Base-by-base conservation (phyloP, 2,329 filamentous ascomycete genomes). In the Zelopaecilomyces penicillatus region DNA sequence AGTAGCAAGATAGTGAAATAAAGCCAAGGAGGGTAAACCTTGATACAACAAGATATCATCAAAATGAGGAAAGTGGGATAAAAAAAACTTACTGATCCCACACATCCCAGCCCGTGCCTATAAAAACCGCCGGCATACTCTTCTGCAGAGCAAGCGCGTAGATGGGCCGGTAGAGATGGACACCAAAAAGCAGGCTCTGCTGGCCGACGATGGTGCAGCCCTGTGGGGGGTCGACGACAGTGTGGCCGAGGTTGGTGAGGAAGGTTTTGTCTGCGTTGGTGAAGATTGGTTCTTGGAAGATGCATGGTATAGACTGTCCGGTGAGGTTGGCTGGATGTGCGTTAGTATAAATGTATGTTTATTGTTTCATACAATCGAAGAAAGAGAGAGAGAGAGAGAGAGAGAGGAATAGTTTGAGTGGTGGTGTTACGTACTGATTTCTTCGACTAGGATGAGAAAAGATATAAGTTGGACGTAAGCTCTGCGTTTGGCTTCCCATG, bases 261-360 rank as follows among this genome's bases (percentile, higher is more conserved):
- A 81, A 83, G 0, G 62, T 58, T 32, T 61, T 67, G 54, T 80
- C 75, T 0, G 65, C 61, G 1, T 56, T 30, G 1, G 69, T 70
- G 54, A 79, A 78, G 30, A 68, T 52, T 1, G 76, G 76, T 31
- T 80, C 76, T 50, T 80, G 76, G 44, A 78, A 74, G 43, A 70
- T 51, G 45, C 71, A 73, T 4, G 60, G 55, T 10, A 79, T 71
- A 19, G 19, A 19, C 19, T 19, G 19, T 19, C 19, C 28, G 27
- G 32, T 26, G 19, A 19, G 19, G 19, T 19, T 19, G 19, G 19
- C 19, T 19, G 26, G 29, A 1, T 12, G 8, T 6, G 5, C 37
- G 4, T 31, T 30, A 26, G 12, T 39, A 7, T 28, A 39, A n/a
- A n/a, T n/a, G n/a, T n/a, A n/a, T n/a, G n/a, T n/a, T n/a, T n/a